Percentiles rank a stretch among this genome's conserved stretches.
Conservation (phyloP, 1,284 basidiomycete species). For the Ceratobasidium sp. region DNA sequence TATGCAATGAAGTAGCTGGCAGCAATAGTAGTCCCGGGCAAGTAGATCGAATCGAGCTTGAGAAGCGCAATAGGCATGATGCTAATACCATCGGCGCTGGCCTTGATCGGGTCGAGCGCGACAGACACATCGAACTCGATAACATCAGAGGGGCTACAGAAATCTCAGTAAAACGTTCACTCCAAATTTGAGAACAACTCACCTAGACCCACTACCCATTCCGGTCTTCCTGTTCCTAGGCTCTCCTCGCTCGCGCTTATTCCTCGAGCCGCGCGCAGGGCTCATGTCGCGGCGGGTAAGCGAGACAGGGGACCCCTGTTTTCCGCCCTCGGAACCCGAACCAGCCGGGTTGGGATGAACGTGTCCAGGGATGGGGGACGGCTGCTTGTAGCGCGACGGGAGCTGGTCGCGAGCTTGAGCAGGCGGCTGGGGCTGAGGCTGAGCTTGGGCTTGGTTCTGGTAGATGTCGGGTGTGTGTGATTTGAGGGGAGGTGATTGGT, state of each 20-base stretch:
- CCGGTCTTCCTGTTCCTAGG: conserved; percentile 18
- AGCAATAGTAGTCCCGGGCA: conserved; percentile 84
- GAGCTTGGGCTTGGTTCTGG: conserved; percentile 34
- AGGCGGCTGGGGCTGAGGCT: conserved; percentile 37
- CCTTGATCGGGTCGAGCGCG: conserved; percentile 38
- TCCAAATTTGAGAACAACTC: background rate
- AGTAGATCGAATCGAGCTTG: conserved; percentile 80
- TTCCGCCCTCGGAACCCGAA: conserved; percentile 57
- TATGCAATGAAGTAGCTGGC: conserved; percentile 89
- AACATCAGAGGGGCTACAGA: conserved; percentile 59
- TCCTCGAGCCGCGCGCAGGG: conserved; percentile 66
- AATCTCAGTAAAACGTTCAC: background rate
- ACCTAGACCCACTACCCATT: conserved; percentile 8
- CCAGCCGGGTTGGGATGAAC: conserved; percentile 27
- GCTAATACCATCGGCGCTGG: conserved; percentile 69
- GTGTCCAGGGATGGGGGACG: conserved; percentile 35
- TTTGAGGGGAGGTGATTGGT: conserved; percentile 40
- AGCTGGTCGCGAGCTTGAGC: conserved; percentile 48
- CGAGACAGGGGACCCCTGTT: conserved; percentile 51
- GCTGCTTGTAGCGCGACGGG: conserved; percentile 51
- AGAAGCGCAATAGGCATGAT: conserved; percentile 81
- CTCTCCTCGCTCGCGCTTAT: conserved; percentile 44
- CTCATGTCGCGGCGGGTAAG: conserved; percentile 64
- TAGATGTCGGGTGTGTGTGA: conserved; percentile 35
- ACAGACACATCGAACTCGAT: conserved; percentile 41